Evolutionary conservation across 768 basidiomycete species (phyloP).

Genomic region (Mycena galopus): DNA sequence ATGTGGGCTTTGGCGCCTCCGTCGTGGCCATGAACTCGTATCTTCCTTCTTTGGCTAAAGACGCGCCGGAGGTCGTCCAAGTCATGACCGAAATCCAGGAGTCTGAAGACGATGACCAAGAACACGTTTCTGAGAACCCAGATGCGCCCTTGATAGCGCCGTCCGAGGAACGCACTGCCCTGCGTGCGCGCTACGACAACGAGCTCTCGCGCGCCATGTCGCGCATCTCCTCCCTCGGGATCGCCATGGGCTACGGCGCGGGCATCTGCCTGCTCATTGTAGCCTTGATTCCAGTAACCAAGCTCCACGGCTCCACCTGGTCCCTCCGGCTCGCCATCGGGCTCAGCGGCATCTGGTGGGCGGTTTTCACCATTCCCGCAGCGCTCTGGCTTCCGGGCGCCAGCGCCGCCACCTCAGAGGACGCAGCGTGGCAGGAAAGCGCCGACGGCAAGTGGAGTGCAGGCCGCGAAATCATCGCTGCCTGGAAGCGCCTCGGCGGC

Average conservation of each 20-base stretch:
- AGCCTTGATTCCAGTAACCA: conserved; percentile 82
- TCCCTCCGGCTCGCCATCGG: conserved; percentile 88
- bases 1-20: conserved; percentile 89
- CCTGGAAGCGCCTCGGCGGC: conserved; percentile 81
- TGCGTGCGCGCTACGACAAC: conserved; percentile 62
- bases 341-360: conserved; percentile 91
- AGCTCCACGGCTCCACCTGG: conserved; percentile 80
- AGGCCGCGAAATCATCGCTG: conserved; percentile 65
- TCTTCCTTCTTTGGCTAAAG: conserved; percentile 79
- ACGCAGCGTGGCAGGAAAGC: conserved; percentile 27
- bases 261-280: conserved; percentile 84
- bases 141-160: conserved; percentile 56
- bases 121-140: conserved; percentile 42
- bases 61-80: conserved; percentile 68
- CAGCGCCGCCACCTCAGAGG: conserved; percentile 15
- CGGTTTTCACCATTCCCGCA: conserved; percentile 82
- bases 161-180: conserved; percentile 37
- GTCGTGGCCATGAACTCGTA: conserved; percentile 94
- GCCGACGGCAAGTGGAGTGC: conserved; percentile 38
- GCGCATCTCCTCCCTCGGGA: conserved; percentile 86
- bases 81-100: conserved; percentile 52
- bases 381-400: conserved; percentile 76
- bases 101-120: conserved; percentile 38
- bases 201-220: conserved; percentile 81
- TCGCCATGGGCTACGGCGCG: conserved; percentile 87